These are phyloP conservation scores for Dothideomycetes sp. DNA, from an alignment of 2,329 filamentous ascomycete genomes.

Conservation along the genomic window DNA sequence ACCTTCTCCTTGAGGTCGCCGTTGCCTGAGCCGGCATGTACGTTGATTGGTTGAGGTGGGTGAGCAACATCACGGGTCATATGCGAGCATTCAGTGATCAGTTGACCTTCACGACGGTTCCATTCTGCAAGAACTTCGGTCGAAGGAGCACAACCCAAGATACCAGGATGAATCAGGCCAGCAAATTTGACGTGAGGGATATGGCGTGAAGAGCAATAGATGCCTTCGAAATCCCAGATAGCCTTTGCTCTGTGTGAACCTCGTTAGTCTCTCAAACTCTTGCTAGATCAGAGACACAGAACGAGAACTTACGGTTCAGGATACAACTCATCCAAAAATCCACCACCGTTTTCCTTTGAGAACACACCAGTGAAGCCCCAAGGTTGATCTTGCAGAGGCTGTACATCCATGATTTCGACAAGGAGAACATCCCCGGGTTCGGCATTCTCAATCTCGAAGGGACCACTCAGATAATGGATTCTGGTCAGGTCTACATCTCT, in stretches of 20 bases:
- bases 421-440: conserved; percentile 77
- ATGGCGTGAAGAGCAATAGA: conserved; percentile 76
- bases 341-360: conserved; percentile 70
- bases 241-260: conserved; percentile 60
- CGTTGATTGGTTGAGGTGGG: conserved; percentile 62
- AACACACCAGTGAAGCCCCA: conserved; percentile 91
- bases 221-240: conserved; percentile 70
- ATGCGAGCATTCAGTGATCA: conserved; percentile 60
- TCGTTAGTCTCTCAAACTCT: conserved; percentile 4
- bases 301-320: conserved; percentile 58
- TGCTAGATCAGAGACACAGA: not conserved
- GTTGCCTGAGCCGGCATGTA: conserved; percentile 60
- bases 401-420: conserved; percentile 87
- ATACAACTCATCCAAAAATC: conserved; percentile 81
- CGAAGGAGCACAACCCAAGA: conserved; percentile 80
- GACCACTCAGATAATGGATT: conserved; percentile 81
- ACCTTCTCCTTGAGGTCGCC: conserved; percentile 55
- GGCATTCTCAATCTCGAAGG: conserved; percentile 76
- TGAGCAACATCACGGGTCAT: conserved; percentile 65
- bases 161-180: conserved; percentile 84
- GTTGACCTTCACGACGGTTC: conserved; percentile 73
- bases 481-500: conserved; percentile 74
- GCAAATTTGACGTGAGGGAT: conserved; percentile 81
- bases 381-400: conserved; percentile 73
- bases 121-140: conserved; percentile 67